Evolutionary conservation across 345 rosid species (phyloP), one percentile per base, ranked within the genome.

Genomic region (Populus deltoides): DNA sequence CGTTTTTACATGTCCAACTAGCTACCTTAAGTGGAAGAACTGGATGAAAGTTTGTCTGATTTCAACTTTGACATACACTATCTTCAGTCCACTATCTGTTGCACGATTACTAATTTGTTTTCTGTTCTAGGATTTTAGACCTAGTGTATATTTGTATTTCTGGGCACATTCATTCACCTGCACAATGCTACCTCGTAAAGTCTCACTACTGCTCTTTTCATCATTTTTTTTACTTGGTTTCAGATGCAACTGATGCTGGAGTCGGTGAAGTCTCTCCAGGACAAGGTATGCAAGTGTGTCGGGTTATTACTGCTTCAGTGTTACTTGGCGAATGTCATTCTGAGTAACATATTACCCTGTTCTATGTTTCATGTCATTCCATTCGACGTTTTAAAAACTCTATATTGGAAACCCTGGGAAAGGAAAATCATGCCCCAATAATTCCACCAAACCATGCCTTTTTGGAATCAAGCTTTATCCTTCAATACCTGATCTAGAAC

Each of bases 181-280:
- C 62, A 57, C 62, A 57, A n/a, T 71, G 29, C 33, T 8, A n/a
- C 11, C 22, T 38, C 20, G 24, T 59, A 36, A 22, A 17, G 24
- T 51, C 31, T 55, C 22, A 20, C 49, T 15, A 10, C 67, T 22
- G n/a, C 20, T 66, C 57, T 49, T 66, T 66, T 43, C 63, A 70
- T 69, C 36, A 17, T 47, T 43, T 24, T 61, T 7, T 55, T 55
- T 22, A 39, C 43, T 8, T n/a, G 24, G 12, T 62, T 78, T 86
- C 86, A 87, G 90, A 77, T 41, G 38, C 74, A 86, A 66, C 72
- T 85, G 75, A 72, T 78, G 83, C 2, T 77, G 81, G 88, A 82
- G 22, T 70, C 80, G 49, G 5, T 81, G 45, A 75, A 66, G 71
- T 70, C 67, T 71, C 90, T 86, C 51, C 81, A 75, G n/a, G 85